Evolutionary conservation across 2,329 filamentous ascomycete genomes (phyloP), one percentile per base, ranked within the genome.

Genomic region (Epichloe baconii): DNA sequence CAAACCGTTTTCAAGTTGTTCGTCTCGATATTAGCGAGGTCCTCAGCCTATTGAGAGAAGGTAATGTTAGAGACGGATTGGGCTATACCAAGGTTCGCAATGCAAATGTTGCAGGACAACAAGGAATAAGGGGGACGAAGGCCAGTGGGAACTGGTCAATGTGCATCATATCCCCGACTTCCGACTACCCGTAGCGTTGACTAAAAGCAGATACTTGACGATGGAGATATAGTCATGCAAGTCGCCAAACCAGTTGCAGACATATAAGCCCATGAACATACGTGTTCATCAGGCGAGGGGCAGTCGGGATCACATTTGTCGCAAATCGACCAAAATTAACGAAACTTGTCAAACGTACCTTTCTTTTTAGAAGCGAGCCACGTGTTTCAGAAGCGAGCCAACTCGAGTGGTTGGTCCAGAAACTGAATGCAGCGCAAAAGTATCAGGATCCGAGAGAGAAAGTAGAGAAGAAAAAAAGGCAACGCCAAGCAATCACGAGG

Each of bases 401-500:
- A 40, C 12, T 34, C 21, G 17, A 6, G 26, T 37, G 7, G 26
- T 15, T 15, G 23, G 37, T 43, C 26, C 31, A 23, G 49, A 14
- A 36, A 17, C 35, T 40, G 42, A 26, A 45, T n/a, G 35, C 35
- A 34, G 50, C 44, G 44, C 42, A 47, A 49, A 48, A 49, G 36
- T 7, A 42, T 35, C 34, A 50, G 51, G 51, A 23, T 48, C 35
- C 44, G 40, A 48, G 19, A 35, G 43, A 40, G 21, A 38, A 26
- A 38, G 41, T 34, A 23, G 15, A 34, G n/a, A 50, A 38, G 21
- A 44, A 48, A 52, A 2, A 53, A 49, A 53, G 44, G 19, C 4
- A 57, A 52, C 51, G 51, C 54, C 55, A 52, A 49, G 54, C 49
- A 52, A 52, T 54, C 37, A 53, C 48, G 48, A 43, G 55, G 52